Evolutionary conservation across 2,329 filamentous ascomycete genomes (phyloP).

Genomic region (Sclerotinia borealis): DNA sequence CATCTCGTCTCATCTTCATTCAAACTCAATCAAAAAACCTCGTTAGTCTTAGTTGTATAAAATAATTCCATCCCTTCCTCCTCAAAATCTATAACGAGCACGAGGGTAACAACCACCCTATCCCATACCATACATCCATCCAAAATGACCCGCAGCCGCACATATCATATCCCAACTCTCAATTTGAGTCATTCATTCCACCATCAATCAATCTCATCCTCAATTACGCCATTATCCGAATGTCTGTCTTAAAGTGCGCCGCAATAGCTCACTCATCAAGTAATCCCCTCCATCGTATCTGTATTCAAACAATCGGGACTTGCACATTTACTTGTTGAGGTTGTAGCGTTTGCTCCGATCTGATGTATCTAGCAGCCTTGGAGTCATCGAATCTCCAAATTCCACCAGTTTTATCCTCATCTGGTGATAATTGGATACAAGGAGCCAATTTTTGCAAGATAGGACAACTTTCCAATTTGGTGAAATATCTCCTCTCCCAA

Average conservation of each 20-base stretch:
- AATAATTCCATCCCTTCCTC: background rate
- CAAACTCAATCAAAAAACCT: background rate
- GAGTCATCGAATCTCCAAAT: conserved; percentile 61
- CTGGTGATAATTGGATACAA: conserved; percentile 35
- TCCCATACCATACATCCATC: background rate
- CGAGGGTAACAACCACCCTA: background rate
- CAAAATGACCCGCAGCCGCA: background rate
- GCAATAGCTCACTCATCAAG: background rate
- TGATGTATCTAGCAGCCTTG: conserved; percentile 22
- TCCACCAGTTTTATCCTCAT: conserved; percentile 61
- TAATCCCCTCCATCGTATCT: background rate
- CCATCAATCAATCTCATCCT: conserved; percentile 5
- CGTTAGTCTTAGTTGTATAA: background rate
- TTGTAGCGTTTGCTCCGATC: background rate
- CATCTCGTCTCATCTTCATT: background rate
- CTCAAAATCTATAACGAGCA: background rate
- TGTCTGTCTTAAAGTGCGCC: background rate
- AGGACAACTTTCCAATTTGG: conserved; percentile 41
- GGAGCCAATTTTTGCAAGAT: conserved; percentile 39
- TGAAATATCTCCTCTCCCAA: conserved; percentile 86
- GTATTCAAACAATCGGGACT: background rate
- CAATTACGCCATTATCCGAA: background rate
- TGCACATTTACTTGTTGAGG: background rate
- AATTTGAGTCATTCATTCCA: background rate
- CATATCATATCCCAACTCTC: background rate